A percentile compares a stretch with the other conserved stretches of the same genome.
Conservation (phyloP, 441 rosid species). For the Arabidopsis hybrid region DNA sequence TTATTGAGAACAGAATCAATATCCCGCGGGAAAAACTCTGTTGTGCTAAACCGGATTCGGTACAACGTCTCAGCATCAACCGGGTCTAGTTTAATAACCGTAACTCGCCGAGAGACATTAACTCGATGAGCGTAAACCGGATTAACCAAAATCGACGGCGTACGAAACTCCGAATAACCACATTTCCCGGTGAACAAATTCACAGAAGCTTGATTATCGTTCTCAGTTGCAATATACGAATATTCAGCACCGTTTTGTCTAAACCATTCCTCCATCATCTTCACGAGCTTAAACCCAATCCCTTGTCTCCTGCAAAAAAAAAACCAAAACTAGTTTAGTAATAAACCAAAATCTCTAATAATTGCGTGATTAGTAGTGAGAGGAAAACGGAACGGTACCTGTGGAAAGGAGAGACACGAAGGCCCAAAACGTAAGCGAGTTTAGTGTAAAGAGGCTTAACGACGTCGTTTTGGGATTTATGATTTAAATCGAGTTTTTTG, state of each 20-base stretch:
- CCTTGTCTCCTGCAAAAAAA: conserved; percentile 77
- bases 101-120: conserved; percentile 50
- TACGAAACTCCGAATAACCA: conserved; percentile 92
- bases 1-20: conserved; percentile 79
- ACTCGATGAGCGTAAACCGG: conserved; percentile 85
- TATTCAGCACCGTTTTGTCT: conserved; percentile 86
- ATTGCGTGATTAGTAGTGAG: conserved; percentile 5
- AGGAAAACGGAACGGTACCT: conserved; percentile 51
- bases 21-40: conserved; percentile 97
- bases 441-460: conserved; percentile 78
- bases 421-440: conserved; percentile 91
- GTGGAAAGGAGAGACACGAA: conserved; percentile 89
- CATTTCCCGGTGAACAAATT: conserved; percentile 83
- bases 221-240: conserved; percentile 92
- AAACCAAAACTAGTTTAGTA: not conserved
- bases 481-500: conserved; percentile 51
- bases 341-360: too few species aligned
- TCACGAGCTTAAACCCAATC: conserved; percentile 74
- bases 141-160: conserved; percentile 84
- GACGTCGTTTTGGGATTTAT: conserved; percentile 42
- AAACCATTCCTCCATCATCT: conserved; percentile 80
- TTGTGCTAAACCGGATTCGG: conserved; percentile 79
- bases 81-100: conserved; percentile 56
- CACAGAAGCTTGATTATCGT: conserved; percentile 83
- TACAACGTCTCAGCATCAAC: conserved; percentile 78